Evolutionary conservation across 805 yeast species (phyloP), one percentile per base, ranked within the genome.

Genomic region (Candida xyloterini): DNA sequence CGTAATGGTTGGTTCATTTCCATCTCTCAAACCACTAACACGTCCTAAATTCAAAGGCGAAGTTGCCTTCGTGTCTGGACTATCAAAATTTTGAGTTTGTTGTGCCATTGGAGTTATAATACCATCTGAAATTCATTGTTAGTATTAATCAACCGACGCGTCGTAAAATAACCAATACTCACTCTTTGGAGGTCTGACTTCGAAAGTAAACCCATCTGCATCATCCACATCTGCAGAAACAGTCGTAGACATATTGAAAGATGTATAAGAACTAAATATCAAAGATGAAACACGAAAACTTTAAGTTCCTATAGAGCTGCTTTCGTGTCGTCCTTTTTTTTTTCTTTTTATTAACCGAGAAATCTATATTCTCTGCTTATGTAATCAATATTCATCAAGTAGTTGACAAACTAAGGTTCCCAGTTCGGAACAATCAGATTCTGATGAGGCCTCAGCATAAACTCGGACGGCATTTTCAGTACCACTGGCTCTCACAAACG

Each of bases 391-490:
- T n/a, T 13, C 14, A 16, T 29, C 30, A 5, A 73, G 73, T 8
- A 71, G 48, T 18, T 56, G 59, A 31, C 63, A 59, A 2, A 76
- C 76, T 16, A 53, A 52, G 3, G 55, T 44, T 2, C 75, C 67
- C 29, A 84, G 63, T 26, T 62, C 60, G 15, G 67, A 72, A 20
- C 81, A 79, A 16, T 72, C 73, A 9, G 60, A 64, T 28, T 52
- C 53, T 0, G 78, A 73, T 2, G 67, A 70, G 0, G 96, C 95
- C 62, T 93, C 99, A 1, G 96, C 93, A 52, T 93, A 93, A 6
- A 93, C 87, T 52, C 99, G 77, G 1, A 93, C 97, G 0, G 96
- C 98, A 61, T 93, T 95, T 61, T 93, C 99, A 1, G 99, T 93
- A 10, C 99, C 99, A 44, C 95, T 84, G 8, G 99, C 98, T 52